These are phyloP conservation scores for Citrus maxima DNA, from an alignment of 345 rosid genomes.

Conservation along the genomic window DNA sequence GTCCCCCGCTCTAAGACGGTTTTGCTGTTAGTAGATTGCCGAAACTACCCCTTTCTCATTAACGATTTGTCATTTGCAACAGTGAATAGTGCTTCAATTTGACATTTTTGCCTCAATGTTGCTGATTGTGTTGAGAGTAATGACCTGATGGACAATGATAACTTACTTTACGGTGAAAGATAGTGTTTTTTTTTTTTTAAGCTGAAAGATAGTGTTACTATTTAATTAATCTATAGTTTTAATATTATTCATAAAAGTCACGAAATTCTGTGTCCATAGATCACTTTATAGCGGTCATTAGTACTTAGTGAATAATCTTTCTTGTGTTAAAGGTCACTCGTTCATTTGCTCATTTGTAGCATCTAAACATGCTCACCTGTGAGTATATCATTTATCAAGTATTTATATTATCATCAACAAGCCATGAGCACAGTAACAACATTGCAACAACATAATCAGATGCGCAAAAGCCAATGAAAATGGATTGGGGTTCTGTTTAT, in stretches of 20 bases:
- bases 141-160: too few relatives aligned
- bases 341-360: background rate
- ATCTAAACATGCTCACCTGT: background rate
- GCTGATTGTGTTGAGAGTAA: background rate
- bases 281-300: too few relatives aligned
- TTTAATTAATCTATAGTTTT: too few relatives aligned
- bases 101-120: background rate
- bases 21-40: background rate
- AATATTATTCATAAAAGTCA: too few relatives aligned
- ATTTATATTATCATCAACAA: background rate
- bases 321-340: too few relatives aligned
- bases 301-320: too few relatives aligned
- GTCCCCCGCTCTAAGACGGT: background rate
- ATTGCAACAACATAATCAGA: background rate
- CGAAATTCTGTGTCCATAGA: too few relatives aligned
- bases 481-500: background rate
- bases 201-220: too few relatives aligned
- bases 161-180: too few relatives aligned
- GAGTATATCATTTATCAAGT: background rate
- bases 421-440: background rate
- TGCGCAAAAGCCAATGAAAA: background rate
- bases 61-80: background rate
- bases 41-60: background rate
- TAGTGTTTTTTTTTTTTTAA: too few relatives aligned
- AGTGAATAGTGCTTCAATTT: background rate